phyloP scores from a whole-genome alignment of 495 filamentous ascomycete species.

The Staphylotrichum tortipilum region DNA sequence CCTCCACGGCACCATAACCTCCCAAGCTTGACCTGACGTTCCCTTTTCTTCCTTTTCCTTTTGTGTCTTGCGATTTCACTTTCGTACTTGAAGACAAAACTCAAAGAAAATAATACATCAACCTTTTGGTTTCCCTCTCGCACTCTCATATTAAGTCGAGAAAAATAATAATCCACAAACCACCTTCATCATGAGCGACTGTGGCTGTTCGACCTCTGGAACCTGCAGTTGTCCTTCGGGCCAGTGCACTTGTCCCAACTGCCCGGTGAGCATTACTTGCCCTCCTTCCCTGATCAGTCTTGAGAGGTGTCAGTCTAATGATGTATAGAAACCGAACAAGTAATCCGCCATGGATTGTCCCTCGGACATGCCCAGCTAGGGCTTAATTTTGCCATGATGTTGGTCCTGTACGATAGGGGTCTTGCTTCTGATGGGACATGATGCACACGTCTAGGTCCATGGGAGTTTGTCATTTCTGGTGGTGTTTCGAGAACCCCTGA shows the following conservation, averaged over 20 bases:
- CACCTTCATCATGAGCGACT: conserved; percentile 11
- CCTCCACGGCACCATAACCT: not conserved
- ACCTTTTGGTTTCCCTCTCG: not conserved
- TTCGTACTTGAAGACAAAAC: too few relatives aligned
- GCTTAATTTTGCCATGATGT: not conserved
- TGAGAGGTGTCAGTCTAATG: not conserved
- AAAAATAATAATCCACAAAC: not conserved
- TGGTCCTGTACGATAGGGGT: not conserved
- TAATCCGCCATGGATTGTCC: not conserved
- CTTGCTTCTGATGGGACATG: not conserved
- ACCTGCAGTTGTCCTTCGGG: conserved; percentile 17
- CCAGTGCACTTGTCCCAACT: conserved; percentile 18
- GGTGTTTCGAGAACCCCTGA: not conserved
- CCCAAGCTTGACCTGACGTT: not conserved
- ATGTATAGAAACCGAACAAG: not conserved
- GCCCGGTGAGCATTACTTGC: conserved; percentile 11
- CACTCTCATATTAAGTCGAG: not conserved
- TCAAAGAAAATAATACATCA: not conserved
- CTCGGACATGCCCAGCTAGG: not conserved
- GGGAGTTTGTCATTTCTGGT: not conserved
- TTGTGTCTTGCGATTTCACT: not conserved
- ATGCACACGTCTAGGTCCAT: not conserved
- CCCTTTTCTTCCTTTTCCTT: not conserved
- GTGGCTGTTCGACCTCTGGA: conserved; percentile 9
- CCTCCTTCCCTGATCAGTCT: not conserved